Conservation (phyloP, 2,329 filamentous ascomycete genomes). For the Botrytis paeoniae region DNA sequence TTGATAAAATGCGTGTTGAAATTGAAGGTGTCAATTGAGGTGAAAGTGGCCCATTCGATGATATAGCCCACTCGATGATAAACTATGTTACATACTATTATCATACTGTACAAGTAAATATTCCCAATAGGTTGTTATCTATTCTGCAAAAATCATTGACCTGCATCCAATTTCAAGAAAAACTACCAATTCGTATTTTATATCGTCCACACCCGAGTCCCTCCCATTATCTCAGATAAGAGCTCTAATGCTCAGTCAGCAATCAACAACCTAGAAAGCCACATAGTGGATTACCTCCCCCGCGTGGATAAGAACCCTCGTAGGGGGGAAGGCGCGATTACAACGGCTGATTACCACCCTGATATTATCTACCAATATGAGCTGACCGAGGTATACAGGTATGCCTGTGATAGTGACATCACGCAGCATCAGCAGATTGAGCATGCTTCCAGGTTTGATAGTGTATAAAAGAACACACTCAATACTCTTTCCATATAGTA, state of each 20-base stretch:
- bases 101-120: not conserved
- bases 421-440: not conserved
- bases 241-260: not conserved
- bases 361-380: not conserved
- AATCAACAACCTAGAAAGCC: not conserved
- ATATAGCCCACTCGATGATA: too few species aligned
- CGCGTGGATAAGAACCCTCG: not conserved
- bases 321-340: not conserved
- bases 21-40: too few species aligned
- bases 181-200: not conserved
- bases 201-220: not conserved
- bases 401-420: constrained; percentile 2
- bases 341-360: not conserved
- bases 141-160: not conserved
- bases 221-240: not conserved
- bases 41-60: too few species aligned
- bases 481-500: not conserved
- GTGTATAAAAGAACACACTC: not conserved
- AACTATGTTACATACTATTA: not conserved
- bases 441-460: not conserved
- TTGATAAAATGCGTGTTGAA: too few species aligned
- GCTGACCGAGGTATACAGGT: not conserved
- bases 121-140: not conserved
- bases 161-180: not conserved
- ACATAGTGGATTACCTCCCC: not conserved